Evolutionary conservation across 2,329 filamentous ascomycete genomes (phyloP).

Genomic region (Aspergillus eucalypticola): DNA sequence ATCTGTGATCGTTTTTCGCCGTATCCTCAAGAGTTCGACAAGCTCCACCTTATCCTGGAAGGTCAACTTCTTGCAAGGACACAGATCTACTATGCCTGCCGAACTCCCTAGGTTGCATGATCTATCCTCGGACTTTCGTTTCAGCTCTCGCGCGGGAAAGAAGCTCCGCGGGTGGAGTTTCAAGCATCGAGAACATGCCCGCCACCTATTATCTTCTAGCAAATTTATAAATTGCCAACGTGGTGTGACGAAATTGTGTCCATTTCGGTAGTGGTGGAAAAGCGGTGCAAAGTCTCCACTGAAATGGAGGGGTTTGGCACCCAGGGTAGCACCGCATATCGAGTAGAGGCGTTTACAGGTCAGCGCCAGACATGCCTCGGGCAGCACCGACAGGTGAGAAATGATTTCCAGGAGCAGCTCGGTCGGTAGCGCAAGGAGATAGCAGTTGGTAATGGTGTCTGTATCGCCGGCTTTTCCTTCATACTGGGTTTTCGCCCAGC

Average conservation of each 20-base stretch:
- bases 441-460: conserved; percentile 25
- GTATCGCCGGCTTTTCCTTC: conserved; percentile 18
- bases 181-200: conserved; percentile 39
- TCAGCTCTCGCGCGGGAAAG: conserved; percentile 37
- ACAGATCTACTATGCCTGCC: conserved; percentile 42
- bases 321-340: conserved; percentile 34
- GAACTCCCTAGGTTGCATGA: conserved; percentile 36
- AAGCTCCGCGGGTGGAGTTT: conserved; percentile 40
- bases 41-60: conserved; percentile 41
- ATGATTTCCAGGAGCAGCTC: conserved; percentile 41
- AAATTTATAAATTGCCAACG: conserved; percentile 40
- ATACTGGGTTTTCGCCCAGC: conserved; percentile 25
- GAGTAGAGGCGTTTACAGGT: conserved; percentile 40
- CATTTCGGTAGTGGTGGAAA: conserved; percentile 42
- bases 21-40: conserved; percentile 33
- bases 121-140: conserved; percentile 34
- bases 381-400: conserved; percentile 36
- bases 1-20: conserved; percentile 28
- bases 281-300: conserved; percentile 41
- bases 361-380: conserved; percentile 40
- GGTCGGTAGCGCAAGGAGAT: conserved; percentile 40
- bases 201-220: conserved; percentile 39
- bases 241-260: conserved; percentile 37
- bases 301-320: conserved; percentile 38
- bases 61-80: conserved; percentile 43